A percentile compares a stretch with the other conserved stretches of the same genome.
These are phyloP conservation scores for Zoysia japonica DNA, from an alignment of 176 grass and related monocot genomes.

Conservation along the genomic window DNA sequence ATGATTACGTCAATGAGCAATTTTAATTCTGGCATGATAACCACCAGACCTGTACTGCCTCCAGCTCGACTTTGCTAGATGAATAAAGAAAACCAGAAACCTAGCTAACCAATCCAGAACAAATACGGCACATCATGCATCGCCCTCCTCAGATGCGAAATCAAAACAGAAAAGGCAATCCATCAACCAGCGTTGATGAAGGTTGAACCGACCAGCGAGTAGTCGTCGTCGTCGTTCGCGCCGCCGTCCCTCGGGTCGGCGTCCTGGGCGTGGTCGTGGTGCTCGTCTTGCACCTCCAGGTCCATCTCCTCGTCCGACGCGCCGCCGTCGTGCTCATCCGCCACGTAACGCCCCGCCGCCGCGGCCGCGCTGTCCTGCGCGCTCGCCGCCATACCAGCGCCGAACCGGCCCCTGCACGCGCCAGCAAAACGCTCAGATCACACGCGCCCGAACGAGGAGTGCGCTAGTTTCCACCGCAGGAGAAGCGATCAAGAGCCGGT, in stretches of 20 bases:
- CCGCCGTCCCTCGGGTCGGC: slow-evolving; percentile 20
- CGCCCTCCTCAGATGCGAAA: slow-evolving; percentile 4
- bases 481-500: background rate
- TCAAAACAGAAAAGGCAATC: background rate
- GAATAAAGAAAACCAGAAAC: background rate
- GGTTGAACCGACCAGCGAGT: slow-evolving; percentile 45
- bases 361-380: slow-evolving; percentile 24
- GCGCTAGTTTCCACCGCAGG: background rate
- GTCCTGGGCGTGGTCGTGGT: background rate
- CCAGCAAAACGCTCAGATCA: slow-evolving; percentile 33
- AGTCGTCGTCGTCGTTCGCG: slow-evolving; percentile 40
- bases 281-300: slow-evolving; percentile 30
- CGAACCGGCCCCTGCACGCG: slow-evolving; percentile 22
- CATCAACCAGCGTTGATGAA: background rate
- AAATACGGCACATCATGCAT: background rate
- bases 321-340: slow-evolving; percentile 22
- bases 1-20: background rate
- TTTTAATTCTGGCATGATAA: background rate
- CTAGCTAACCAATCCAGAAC: background rate
- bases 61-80: background rate
- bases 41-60: background rate
- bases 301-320: slow-evolving; percentile 56
- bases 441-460: background rate
- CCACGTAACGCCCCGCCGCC: background rate
- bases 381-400: slow-evolving; percentile 29